Evolutionary conservation across 805 yeast species (phyloP), one percentile per base, ranked within the genome.

Genomic region (Starmerella bombicola): DNA sequence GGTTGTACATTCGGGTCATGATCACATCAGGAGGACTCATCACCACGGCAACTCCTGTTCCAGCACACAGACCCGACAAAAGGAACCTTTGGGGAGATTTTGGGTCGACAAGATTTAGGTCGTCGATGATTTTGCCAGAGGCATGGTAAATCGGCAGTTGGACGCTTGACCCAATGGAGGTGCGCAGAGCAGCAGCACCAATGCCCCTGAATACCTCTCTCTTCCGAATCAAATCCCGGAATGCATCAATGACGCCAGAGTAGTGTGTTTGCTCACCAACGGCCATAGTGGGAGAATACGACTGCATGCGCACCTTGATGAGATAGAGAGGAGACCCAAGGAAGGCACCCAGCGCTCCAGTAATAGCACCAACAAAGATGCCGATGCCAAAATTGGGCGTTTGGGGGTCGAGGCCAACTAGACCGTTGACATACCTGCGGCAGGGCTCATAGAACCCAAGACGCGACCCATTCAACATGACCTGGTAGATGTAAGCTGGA

Each of bases 21-120:
- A 91, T 71, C 33, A 91, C 97, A 61, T 91, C 98, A 74, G 95
- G 85, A 13, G 98, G 97, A 59, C 86, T 91, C 96, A 91, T 88
- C 24, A 83, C 94, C 17, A 86, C 67, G 38, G 93, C 86, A 24
- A 91, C 97, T 52, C 95, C 95, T 30, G 85, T 58, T 33, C 98
- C 98, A 6, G 95, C 78, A 48, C 71, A 64, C 2, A 69, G 66
- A 10, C 51, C 50, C 18, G 53, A 37, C 3, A 39, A 12, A 15
- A 50, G 36, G 36, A 45, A 49, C 31, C 40, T 28, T 32, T 37
- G 37, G 15, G 43, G 47, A 10, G 48, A 40, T 2, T 86, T 70
- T 30, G 79, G 80, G 4, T 60, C 58, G 12, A 49, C 40, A 15
- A 77, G 26, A 22, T 72, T 66, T 52, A 75, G 58, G 16, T 68